These are phyloP conservation scores for Dioszegia crocea DNA, from an alignment of 768 basidiomycete genomes.

Conservation along the genomic window DNA sequence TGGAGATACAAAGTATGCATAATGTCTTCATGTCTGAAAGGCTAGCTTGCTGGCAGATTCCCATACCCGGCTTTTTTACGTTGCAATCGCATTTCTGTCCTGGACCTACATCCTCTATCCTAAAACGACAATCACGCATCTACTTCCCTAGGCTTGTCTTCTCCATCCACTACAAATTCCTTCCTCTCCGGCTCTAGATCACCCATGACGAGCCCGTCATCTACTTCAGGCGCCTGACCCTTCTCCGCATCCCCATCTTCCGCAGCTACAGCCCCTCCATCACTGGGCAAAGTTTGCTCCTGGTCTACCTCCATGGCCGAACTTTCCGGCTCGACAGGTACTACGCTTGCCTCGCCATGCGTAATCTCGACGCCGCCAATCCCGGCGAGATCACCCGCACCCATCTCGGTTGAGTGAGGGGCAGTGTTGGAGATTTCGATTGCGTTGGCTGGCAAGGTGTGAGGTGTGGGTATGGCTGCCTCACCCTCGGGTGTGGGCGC, in stretches of 20 bases:
- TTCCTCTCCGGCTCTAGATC: constrained; percentile 20
- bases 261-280: background rate
- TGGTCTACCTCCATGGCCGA: constrained; percentile 26
- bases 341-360: constrained; percentile 1
- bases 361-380: constrained; percentile 24
- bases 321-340: constrained; percentile 2
- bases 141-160: constrained; percentile 17
- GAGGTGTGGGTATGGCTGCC: background rate
- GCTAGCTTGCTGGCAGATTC: too few relatives aligned
- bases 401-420: constrained; percentile 21
- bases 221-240: constrained; percentile 5
- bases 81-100: too few relatives aligned
- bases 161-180: constrained; percentile 20
- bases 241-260: background rate
- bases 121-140: background rate
- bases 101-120: too few relatives aligned
- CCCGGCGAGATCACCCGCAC: constrained; percentile 18
- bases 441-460: constrained; percentile 31
- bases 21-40: too few relatives aligned
- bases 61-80: too few relatives aligned
- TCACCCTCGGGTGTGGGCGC: background rate
- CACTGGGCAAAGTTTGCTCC: background rate
- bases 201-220: constrained; percentile 27
- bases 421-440: constrained; percentile 30
- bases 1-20: too few relatives aligned